These are phyloP conservation scores for Lantana camara DNA, from an alignment of 257 asterid species.

Conservation along the genomic window DNA sequence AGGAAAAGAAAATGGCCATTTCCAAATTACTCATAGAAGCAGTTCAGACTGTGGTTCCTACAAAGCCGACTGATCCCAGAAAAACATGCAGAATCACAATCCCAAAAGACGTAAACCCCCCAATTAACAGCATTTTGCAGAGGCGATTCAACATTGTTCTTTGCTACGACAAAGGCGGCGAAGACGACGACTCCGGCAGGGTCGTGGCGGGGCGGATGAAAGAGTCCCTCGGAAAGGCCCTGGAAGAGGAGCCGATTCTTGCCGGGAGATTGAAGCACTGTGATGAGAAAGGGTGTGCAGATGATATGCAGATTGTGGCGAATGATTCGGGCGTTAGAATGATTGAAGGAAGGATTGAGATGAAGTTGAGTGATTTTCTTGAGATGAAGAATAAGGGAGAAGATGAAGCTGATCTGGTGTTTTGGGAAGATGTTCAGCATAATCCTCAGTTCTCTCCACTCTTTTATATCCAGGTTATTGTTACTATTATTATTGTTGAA, in stretches of 20 bases:
- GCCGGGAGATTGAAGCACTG: constrained; percentile 63
- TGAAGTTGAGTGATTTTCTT: constrained; percentile 47
- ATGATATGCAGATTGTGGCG: constrained; percentile 42
- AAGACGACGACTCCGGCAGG: constrained; percentile 47
- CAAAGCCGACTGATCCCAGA: constrained; percentile 57
- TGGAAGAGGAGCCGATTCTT: constrained; percentile 52
- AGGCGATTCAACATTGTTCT: constrained; percentile 44
- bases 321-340: constrained; percentile 64
- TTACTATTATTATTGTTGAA: too few relatives aligned
- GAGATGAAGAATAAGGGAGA: constrained; percentile 34
- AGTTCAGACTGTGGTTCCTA: constrained; percentile 56
- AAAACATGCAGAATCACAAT: constrained; percentile 20
- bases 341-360: constrained; percentile 46
- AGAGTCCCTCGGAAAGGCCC: constrained; percentile 60
- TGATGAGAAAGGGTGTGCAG: constrained; percentile 7
- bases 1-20: constrained; percentile 22
- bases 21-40: constrained; percentile 42
- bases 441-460: constrained; percentile 64
- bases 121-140: constrained; percentile 30
- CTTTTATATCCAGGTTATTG: constrained; percentile 68
- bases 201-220: constrained; percentile 54
- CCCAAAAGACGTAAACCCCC: constrained; percentile 13
- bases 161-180: constrained; percentile 43
- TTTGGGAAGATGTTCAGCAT: constrained; percentile 58
- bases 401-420: constrained; percentile 48